Base-by-base conservation (phyloP, 257 asterid genomes). In the Linaria vulgaris region DNA sequence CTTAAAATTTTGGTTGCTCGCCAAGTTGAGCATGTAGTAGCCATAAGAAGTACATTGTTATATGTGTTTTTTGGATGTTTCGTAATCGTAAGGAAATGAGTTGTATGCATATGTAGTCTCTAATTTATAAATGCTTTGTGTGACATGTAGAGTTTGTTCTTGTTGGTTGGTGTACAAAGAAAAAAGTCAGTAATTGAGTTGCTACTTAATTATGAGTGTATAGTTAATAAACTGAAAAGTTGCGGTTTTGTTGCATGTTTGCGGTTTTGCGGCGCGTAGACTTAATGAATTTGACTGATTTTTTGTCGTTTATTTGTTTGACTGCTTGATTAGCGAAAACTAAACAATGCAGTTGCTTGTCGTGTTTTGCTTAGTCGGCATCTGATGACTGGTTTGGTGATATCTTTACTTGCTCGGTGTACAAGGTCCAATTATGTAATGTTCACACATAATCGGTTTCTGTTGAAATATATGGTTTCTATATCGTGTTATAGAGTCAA, bases 21-120 rank as follows among this genome's bases (percentile, higher is more conserved):
- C 54, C 43, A 51, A 59, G 72, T 64, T 66, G 64, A 25, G 47
- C 25, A 24, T 53, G 46, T 50, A 62, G 50, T 38, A 13, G 24
- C 19, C 25, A 3, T 48, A 14, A 37, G 4, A 24, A 47, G 23
- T 37, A 27, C 10, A 54, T 34, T 34, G 23, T 67, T 27, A 25
- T 34, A 7, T 34, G 41, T n/a, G n/a, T n/a, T n/a, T n/a, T n/a
- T n/a, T n/a, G 3, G 37, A 43, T 63, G 39, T 16, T 20, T 41
- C 56, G 69, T 56, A 61, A 62, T 22, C 56, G 24, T 38, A 10
- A 22, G 66, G 56, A 67, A 64, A 46, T 64, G 16, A 3, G 25
- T 56, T 20, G 48, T 56, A 15, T 59, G 41, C 37, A 51, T 21
- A n/a, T 60, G 48, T 59, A 67, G 49, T 44, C 43, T 61, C 44